Evolutionary conservation across 495 filamentous ascomycete species (phyloP).

Genomic region (Bryoglossum gracile): DNA sequence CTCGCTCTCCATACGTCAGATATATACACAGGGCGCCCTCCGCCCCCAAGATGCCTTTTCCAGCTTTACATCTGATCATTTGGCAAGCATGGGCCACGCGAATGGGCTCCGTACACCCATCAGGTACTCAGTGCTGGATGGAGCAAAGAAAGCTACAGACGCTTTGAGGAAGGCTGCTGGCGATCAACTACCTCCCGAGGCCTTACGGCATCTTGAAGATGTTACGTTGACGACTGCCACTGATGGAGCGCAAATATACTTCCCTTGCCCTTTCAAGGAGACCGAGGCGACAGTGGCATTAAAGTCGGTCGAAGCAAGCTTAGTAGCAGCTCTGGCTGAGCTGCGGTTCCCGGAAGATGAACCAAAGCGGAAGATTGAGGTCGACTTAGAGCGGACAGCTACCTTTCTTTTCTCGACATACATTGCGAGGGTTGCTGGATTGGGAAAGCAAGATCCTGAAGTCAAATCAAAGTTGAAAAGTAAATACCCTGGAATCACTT

Average conservation of each 20-base stretch:
- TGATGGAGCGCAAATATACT: slow-evolving; percentile 29
- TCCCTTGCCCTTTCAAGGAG: slow-evolving; percentile 65
- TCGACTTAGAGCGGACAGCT: slow-evolving; percentile 57
- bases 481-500: too few relatives aligned
- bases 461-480: slow-evolving; percentile 36
- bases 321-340: slow-evolving; percentile 57
- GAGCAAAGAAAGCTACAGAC: slow-evolving; percentile 11
- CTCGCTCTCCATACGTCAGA: too few relatives aligned
- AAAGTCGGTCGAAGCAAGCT: slow-evolving; percentile 62
- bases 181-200: slow-evolving; percentile 27
- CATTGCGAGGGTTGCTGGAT: slow-evolving; percentile 61
- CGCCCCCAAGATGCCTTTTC: slow-evolving; percentile 1
- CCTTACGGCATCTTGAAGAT: slow-evolving; percentile 21
- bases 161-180: slow-evolving; percentile 6
- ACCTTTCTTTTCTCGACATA: slow-evolving; percentile 68
- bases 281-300: slow-evolving; percentile 60
- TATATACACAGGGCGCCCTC: too few relatives aligned
- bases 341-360: slow-evolving; percentile 38
- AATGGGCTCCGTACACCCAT: slow-evolving; percentile 2
- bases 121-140: slow-evolving; percentile 17
- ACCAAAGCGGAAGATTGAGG: slow-evolving; percentile 38
- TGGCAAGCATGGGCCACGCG: slow-evolving; percentile 1
- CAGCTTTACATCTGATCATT: neutral
- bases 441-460: slow-evolving; percentile 53
- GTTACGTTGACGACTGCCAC: slow-evolving; percentile 25